Base-by-base conservation (phyloP, 306 rosid species). In the Prunus kanzakura region DNA sequence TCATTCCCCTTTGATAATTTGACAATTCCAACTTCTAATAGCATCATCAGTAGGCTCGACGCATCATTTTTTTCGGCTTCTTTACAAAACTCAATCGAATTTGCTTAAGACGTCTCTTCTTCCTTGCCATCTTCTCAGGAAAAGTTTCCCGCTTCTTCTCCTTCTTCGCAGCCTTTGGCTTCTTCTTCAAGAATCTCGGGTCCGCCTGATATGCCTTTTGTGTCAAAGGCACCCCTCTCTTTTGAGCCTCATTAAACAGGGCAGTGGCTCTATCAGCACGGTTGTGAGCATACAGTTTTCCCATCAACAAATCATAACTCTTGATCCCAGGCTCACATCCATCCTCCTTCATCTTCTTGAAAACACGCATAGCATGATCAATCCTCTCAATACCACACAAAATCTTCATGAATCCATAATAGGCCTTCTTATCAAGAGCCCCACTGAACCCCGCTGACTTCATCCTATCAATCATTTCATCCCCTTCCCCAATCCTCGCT, bases 71-170 rank as follows among this genome's bases (percentile, higher is more conserved):
- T 41, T 69, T 88, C 0, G 98, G 92, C 73, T 91, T 91, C 92
- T 87, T 91, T 56, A 91, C 98, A 63, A 81, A 93, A 82, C 91
- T 89, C 82, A 93, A 38, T 25, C 98, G 84, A 76, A 89, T 91
- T 84, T 93, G 88, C 75, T 93, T 88, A 65, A 93, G 74, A 55
- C 89, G 91, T n/a, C 92, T 89, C 86, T 95, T 93, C 88, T 93
- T 93, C 87, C 96, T 88, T 0, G 88, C 90, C 98, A 87, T 91
- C 83, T 86, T 91, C 88, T 93, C 98, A 0, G 95, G 97, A 79
- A 94, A 81, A 6, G 96, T 92, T 82, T 90, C 97, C 75, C 89
- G 76, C 75, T 91, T 88, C 77, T 91, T 89, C 66, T 80, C 81
- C 80, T n/a, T 75, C 88, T 88, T 89, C 82, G 58, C 87, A 74